Evolutionary conservation across 345 rosid species (phyloP), one percentile per base, ranked within the genome.

Genomic region (Durio zibethinus): DNA sequence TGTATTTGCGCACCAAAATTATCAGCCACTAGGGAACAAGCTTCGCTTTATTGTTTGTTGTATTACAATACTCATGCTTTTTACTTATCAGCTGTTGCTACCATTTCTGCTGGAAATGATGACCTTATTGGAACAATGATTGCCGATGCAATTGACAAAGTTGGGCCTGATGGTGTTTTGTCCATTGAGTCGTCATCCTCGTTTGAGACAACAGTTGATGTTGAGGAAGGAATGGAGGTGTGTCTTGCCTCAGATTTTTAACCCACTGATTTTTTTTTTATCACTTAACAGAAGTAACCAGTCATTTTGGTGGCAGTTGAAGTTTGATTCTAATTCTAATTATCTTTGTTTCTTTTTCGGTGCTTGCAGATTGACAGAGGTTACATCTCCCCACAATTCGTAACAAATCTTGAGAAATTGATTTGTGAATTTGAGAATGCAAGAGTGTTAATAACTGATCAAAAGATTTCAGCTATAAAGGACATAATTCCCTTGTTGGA

Each of bases 181-280:
- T 96, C 99, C 64, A 96, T 96, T 78, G 98, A 96, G 81, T 96
- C 98, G 45, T 96, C 99, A 18, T 94, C 99, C 15, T 96, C 99
- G 0, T 96, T 92, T 68, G 98, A 96, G 88, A 96, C 99, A 8
- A 90, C 97, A 0, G 97, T 96, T 42, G 99, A 93, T 78, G 97
- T 96, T 72, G 98, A 96, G 85, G 99, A 96, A 84, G 99, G 98
- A 83, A 93, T 88, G 97, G 98, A 93, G 97, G 97, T 94, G 10
- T 72, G 82, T 73, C 43, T 20, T 62, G 10, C 71, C 71, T 16
- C 35, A 1, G 1, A 0, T 7, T 14, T 42, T 10, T n/a, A n/a
- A n/a, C n/a, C n/a, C n/a, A n/a, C n/a, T n/a, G n/a, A n/a, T n/a
- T n/a, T n/a, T n/a, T n/a, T 1, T 5, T 20, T 12, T n/a, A n/a